Evolutionary conservation across 2,329 filamentous ascomycete genomes (phyloP).

Genomic region (Zasmidium cellare): DNA sequence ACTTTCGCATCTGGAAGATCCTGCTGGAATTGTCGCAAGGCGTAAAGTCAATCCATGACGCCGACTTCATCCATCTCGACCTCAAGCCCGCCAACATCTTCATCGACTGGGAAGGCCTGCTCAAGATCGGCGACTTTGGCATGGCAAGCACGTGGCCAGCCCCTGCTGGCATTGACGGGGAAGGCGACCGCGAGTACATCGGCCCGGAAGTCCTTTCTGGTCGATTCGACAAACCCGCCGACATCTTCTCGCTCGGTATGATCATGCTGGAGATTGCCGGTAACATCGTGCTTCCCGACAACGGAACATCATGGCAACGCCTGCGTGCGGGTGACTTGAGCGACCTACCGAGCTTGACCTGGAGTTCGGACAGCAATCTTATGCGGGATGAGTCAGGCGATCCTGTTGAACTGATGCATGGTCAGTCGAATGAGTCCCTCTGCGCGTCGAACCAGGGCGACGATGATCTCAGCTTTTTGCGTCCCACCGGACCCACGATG

Average conservation of each 20-base stretch:
- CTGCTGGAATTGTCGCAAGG: slow-evolving; percentile 80
- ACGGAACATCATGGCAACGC: slow-evolving; percentile 87
- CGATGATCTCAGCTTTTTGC: slow-evolving; percentile 40
- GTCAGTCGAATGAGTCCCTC: slow-evolving; percentile 27
- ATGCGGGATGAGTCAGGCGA: slow-evolving; percentile 74
- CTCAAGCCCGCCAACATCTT: slow-evolving; percentile 84
- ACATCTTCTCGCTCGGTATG: slow-evolving; percentile 90
- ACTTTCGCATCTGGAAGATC: slow-evolving; percentile 99
- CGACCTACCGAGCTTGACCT: slow-evolving; percentile 84
- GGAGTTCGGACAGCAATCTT: slow-evolving; percentile 69
- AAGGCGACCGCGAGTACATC: slow-evolving; percentile 96
- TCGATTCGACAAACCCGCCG: slow-evolving; percentile 83
- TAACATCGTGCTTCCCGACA: slow-evolving; percentile 91
- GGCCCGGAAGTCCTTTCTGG: slow-evolving; percentile 88
- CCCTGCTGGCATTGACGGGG: slow-evolving; percentile 74
- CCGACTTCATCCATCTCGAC: slow-evolving; percentile 81
- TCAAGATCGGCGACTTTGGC: slow-evolving; percentile 87
- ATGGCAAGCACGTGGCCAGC: slow-evolving; percentile 79
- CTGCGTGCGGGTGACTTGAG: slow-evolving; percentile 86
- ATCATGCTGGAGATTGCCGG: slow-evolving; percentile 94
- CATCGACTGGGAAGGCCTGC: slow-evolving; percentile 74
- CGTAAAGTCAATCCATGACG: slow-evolving; percentile 83
- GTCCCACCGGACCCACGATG: slow-evolving; percentile 27
- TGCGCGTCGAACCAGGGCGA: slow-evolving; percentile 33
- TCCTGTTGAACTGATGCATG: slow-evolving; percentile 43